Evolutionary conservation across 2,329 filamentous ascomycete species (phyloP), one percentile per base, ranked within the genome.

Genomic region (Ophiostoma sp.): DNA sequence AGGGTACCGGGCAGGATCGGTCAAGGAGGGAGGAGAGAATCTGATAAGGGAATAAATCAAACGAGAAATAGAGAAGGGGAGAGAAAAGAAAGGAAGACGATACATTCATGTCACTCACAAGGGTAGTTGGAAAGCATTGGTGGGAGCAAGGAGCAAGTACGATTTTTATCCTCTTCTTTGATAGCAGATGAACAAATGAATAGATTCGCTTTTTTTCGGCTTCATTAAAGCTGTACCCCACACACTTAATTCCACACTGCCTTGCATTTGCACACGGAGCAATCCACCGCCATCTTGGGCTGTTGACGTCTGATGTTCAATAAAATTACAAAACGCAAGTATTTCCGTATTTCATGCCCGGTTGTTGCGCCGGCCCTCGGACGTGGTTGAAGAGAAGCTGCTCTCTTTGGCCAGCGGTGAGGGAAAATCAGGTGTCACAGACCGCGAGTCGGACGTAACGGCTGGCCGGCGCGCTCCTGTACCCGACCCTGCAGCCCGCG

Each of bases 351-450:
- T 8, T 59, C 9, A 63, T 19, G 61, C 42, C 25, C 55, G 31
- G 17, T 57, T 22, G 7, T 64, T 33, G 19, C 48, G 70, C 64
- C 55, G 33, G 17, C 69, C 50, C 33, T 71, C 70, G 55, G 61
- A 31, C 9, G 28, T 31, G 6, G 39, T 59, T 19, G 31, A 57
- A 5, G 50, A 59, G n/a, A 81, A 75, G 66, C 81, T 86, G 74
- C 83, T 86, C 76, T 87, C 86, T 70, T 82, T 83, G 7, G 86
- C 84, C 74, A 89, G 78, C 2, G 87, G 87, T 2, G 87, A 89
- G 4, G 87, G 82, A 22, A 83, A 83, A 57, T 89, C 87, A 0
- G 87, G 87, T 2, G 87, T 88, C 2, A 86, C 82, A 4, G 87
- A 88, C 69, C 87, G 80, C 3, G 85, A 85, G 68, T 89, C 87